Evolutionary conservation across 1,139 yeast species (phyloP).

Genomic region (Hanseniaspora uvarum): DNA sequence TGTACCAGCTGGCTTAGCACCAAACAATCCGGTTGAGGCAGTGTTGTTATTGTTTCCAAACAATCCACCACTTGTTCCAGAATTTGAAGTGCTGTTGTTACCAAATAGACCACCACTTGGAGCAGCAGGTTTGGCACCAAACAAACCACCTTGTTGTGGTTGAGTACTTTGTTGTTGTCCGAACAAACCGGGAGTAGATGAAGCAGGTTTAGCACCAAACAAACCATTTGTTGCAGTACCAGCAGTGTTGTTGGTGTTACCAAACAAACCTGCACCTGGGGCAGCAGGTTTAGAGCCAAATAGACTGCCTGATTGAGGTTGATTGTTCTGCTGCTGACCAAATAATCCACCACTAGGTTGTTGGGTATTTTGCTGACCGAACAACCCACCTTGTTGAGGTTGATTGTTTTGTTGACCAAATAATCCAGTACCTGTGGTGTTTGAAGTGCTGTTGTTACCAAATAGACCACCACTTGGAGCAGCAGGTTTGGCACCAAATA

Average conservation of each 20-base stretch:
- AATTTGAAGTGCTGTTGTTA: slow-evolving; percentile 19
- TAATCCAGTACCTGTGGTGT: slow-evolving; percentile 22
- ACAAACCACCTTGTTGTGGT: slow-evolving; percentile 22
- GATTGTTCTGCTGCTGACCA: slow-evolving; percentile 22
- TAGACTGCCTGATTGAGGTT: slow-evolving; percentile 21
- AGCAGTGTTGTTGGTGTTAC: slow-evolving; percentile 18
- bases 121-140: slow-evolving; percentile 20
- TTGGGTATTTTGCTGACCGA: slow-evolving; percentile 25
- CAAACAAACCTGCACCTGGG: slow-evolving; percentile 21
- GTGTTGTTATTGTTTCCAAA: slow-evolving; percentile 18
- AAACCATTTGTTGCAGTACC: slow-evolving; percentile 23
- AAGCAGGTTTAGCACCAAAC: slow-evolving; percentile 26
- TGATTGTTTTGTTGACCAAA: slow-evolving; percentile 27
- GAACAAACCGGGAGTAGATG: slow-evolving; percentile 24
- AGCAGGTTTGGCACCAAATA: slow-evolving; percentile 28
- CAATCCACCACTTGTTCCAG: slow-evolving; percentile 22
- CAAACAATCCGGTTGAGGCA: slow-evolving; percentile 25
- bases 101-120: slow-evolving; percentile 34
- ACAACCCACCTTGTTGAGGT: slow-evolving; percentile 27
- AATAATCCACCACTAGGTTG: slow-evolving; percentile 23
- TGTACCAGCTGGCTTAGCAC: slow-evolving; percentile 23
- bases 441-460: slow-evolving; percentile 20
- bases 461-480: slow-evolving; percentile 25
- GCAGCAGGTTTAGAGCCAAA: slow-evolving; percentile 23
- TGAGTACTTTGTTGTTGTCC: slow-evolving; percentile 19